phyloP scores from a whole-genome alignment of 441 rosid species.

The Aquilaria agallochum region DNA sequence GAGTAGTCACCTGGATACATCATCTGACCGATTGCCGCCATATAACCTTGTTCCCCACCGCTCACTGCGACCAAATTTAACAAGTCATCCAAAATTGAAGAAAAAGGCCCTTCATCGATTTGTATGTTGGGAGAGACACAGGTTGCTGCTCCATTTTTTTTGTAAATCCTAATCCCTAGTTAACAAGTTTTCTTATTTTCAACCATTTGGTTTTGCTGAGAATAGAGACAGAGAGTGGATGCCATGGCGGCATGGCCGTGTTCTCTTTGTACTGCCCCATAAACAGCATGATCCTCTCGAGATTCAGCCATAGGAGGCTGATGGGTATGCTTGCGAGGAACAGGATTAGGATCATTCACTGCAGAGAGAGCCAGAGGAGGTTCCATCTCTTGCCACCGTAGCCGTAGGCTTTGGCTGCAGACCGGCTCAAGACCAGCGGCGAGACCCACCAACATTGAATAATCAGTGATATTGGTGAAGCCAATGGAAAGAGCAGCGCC shows the following conservation, averaged over 20 bases:
- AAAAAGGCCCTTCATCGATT: too few species aligned
- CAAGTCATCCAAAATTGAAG: too few species aligned
- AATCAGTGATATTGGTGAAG: slow-evolving; percentile 95
- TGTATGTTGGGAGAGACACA: too few species aligned
- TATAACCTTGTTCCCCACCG: too few species aligned
- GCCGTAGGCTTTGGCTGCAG: slow-evolving; percentile 69
- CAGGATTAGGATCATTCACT: slow-evolving; percentile 81
- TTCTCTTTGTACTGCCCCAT: slow-evolving; percentile 82
- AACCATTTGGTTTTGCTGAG: slow-evolving; percentile 58
- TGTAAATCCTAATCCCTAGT: too few species aligned
- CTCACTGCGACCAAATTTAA: too few species aligned
- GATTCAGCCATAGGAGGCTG: slow-evolving; percentile 73
- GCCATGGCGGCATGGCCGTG: slow-evolving; percentile 54
- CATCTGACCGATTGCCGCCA: too few species aligned
- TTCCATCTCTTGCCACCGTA: slow-evolving; percentile 89
- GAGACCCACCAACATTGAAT: slow-evolving; percentile 86
- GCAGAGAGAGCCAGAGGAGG: slow-evolving; percentile 78
- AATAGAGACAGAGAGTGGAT: slow-evolving; percentile 71
- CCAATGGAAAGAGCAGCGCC: slow-evolving; percentile 96
- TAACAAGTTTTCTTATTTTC: too few species aligned
- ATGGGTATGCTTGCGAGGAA: slow-evolving; percentile 74
- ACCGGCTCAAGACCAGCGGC: slow-evolving; percentile 97
- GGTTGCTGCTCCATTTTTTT: too few species aligned
- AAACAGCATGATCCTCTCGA: slow-evolving; percentile 77
- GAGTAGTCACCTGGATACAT: too few species aligned